Percentiles rank a stretch among this genome's conserved stretches.
These are phyloP conservation scores for Gleditsia sinensis DNA, from an alignment of 306 rosid genomes.

Conservation along the genomic window DNA sequence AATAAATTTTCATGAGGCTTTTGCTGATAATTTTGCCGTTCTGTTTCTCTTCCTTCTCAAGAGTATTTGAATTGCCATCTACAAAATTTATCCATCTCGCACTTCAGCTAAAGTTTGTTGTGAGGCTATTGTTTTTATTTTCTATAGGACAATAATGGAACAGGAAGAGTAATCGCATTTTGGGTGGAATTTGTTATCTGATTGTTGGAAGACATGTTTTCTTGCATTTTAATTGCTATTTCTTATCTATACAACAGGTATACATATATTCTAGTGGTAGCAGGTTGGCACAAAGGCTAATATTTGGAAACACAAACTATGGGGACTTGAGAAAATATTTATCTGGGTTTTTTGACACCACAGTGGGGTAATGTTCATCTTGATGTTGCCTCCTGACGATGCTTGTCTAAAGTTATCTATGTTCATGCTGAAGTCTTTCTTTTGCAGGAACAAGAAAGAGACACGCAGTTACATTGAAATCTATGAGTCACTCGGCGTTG, in stretches of 20 bases:
- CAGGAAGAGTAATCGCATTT: constrained; percentile 3
- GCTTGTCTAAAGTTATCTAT: constrained; percentile 1
- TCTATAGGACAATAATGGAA: constrained; percentile 25
- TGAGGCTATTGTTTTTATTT: constrained; percentile 14
- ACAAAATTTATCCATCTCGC: constrained; percentile 7
- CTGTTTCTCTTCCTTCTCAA: neutral
- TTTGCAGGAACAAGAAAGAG: constrained; percentile 84
- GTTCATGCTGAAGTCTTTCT: constrained; percentile 23
- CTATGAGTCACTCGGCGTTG: constrained; percentile 75
- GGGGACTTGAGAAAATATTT: constrained; percentile 87
- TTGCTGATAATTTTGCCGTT: neutral
- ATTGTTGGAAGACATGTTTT: constrained; percentile 24
- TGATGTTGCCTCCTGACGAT: constrained; percentile 9
- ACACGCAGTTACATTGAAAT: constrained; percentile 73
- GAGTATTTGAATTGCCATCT: neutral
- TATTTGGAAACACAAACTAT: constrained; percentile 80
- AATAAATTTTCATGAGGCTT: neutral
- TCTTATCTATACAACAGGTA: constrained; percentile 56
- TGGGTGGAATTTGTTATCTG: constrained; percentile 27
- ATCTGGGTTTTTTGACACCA: constrained; percentile 89
- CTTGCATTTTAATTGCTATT: constrained; percentile 25
- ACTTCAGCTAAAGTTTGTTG: constrained; percentile 18
- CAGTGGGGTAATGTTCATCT: constrained; percentile 70
- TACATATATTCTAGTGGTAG: constrained; percentile 98
- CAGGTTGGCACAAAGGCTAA: constrained; percentile 91